Base-by-base conservation (phyloP, 208 protist genomes). In the Sergeia podlipaevii region DNA sequence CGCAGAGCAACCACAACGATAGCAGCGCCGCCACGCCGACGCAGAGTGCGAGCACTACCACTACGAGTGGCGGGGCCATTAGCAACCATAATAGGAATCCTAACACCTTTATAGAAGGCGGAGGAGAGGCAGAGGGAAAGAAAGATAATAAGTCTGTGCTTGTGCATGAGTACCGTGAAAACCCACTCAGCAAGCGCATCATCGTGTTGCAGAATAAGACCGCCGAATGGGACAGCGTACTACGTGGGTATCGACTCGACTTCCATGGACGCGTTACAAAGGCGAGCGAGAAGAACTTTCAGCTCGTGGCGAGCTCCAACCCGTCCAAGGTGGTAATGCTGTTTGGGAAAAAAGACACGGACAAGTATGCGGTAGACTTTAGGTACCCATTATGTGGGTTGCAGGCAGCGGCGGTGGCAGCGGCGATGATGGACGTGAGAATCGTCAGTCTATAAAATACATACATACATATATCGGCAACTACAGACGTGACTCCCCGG, bases 241-340 rank as follows among this genome's bases (percentile, higher is more conserved):
- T 76, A 47, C 69, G 69, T 0, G 69, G 69, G 18, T 70, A 76
- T 52, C 62, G 67, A 30, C 58, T 76, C 7, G 69, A 76, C 37
- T 76, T 76, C 33, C 63, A 70, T 54, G 62, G 62, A 23, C 69
- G 69, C 23, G 62, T 58, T 0, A 65, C 62, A 2, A 76, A 70
- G 48, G 69, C 62, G 24, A 76, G 69, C 28, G 57, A 65, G 58
- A 76, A 76, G 63, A 76, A 76, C 49, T 76, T 76, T 13, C 69
- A 76, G 53, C 63, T 76, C 44, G 69, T 76, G 41, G 28, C 69
- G 13, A 33, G 23, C 3, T 29, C 20, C 8, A 56, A 76, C 20
- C 69, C 61, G 21, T 45, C 60, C 33, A 76, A 76, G 69, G 69
- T 76, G 30, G 62, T 76, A 23, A 76, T 76, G 69, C 47, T 76